Evolutionary conservation across 1,139 yeast species (phyloP).

Genomic region (Pichia sp.): DNA sequence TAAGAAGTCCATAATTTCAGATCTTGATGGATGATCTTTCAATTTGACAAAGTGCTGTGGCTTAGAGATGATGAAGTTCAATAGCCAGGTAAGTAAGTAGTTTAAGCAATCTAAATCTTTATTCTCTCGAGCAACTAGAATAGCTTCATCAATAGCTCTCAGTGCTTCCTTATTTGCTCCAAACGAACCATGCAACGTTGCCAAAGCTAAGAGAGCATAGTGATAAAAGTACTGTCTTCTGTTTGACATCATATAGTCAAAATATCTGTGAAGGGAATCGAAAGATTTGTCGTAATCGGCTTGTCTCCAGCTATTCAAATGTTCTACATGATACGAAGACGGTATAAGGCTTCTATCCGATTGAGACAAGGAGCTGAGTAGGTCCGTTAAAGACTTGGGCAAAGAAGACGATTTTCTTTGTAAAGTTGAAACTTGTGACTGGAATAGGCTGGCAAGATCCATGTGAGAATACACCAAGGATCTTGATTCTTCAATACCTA

Average conservation of each 20-base stretch:
- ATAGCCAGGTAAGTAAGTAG: conserved; percentile 75
- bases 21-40: conserved; percentile 39
- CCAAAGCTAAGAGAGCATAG: conserved; percentile 75
- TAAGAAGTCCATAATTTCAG: conserved; percentile 61
- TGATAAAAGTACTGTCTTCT: conserved; percentile 67
- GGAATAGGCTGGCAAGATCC: conserved; percentile 50
- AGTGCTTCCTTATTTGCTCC: conserved; percentile 72
- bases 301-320: conserved; percentile 56
- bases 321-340: conserved; percentile 58
- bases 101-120: conserved; percentile 72
- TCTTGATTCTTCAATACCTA: conserved; percentile 22
- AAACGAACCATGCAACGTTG: conserved; percentile 72
- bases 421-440: conserved; percentile 52
- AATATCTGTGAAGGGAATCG: conserved; percentile 70
- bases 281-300: conserved; percentile 73
- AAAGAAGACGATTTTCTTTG: conserved; percentile 53
- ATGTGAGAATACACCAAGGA: conserved; percentile 37
- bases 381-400: conserved; percentile 42
- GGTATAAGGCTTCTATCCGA: conserved; percentile 55
- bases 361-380: conserved; percentile 48
- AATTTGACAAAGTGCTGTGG: conserved; percentile 52
- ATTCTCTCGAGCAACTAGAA: conserved; percentile 82
- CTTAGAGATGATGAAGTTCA: conserved; percentile 61
- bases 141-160: conserved; percentile 81
- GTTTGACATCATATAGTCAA: conserved; percentile 79